Evolutionary conservation across 257 asterid genomes (phyloP).

Genomic region (Petunia axillaris): DNA sequence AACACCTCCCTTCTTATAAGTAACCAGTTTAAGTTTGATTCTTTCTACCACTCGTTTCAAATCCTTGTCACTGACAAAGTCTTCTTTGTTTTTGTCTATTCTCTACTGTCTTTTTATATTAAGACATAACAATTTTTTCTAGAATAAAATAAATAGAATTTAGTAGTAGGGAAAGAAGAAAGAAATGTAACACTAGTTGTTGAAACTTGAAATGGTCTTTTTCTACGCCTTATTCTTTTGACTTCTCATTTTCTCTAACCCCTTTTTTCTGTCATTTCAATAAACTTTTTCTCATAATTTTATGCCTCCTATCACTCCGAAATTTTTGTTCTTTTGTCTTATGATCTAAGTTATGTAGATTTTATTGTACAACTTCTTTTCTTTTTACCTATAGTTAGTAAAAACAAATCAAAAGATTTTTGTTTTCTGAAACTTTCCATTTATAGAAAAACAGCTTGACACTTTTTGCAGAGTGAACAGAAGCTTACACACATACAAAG

Average conservation of each 20-base stretch:
- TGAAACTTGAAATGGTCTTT: neutral
- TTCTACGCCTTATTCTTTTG: slow-evolving; percentile 20
- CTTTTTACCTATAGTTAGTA: neutral
- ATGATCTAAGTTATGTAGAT: neutral
- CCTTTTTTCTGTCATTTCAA: neutral
- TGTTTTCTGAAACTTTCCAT: slow-evolving; percentile 9
- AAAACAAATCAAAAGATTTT: neutral
- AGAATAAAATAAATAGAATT: neutral
- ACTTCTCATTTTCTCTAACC: neutral
- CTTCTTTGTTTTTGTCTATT: slow-evolving; percentile 15
- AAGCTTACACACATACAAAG: neutral
- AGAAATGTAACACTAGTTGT: neutral
- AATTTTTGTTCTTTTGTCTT: neutral
- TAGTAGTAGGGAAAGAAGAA: slow-evolving; percentile 22
- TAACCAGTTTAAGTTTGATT: too few species aligned
- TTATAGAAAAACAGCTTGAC: slow-evolving; percentile 28
- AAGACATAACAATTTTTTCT: neutral
- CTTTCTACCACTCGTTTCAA: too few species aligned
- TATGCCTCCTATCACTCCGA: slow-evolving; percentile 18
- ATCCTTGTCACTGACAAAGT: neutral
- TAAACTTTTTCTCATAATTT: neutral
- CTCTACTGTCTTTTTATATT: slow-evolving; percentile 6
- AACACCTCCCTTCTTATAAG: neutral
- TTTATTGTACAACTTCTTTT: neutral
- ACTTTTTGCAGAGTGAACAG: slow-evolving; percentile 36